phyloP scores from a whole-genome alignment of 176 grass and related monocot species.

The Cenchrus americanus region DNA sequence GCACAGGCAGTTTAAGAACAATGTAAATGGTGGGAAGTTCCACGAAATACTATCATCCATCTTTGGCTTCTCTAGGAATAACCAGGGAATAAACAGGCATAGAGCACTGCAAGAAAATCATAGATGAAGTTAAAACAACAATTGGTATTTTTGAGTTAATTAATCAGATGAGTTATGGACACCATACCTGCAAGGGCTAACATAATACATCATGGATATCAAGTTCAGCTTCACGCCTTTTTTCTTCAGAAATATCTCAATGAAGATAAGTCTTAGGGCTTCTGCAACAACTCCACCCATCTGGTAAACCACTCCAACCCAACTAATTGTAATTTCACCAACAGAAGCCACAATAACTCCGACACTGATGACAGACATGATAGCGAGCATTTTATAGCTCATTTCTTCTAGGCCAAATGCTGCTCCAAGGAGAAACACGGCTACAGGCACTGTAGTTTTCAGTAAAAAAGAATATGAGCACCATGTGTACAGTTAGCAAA shows the following conservation, averaged over 20 bases:
- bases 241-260: constrained; percentile 98
- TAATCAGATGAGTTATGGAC: constrained; percentile 5
- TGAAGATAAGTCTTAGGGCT: constrained; percentile 92
- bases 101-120: constrained; percentile 72
- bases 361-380: constrained; percentile 90
- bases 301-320: constrained; percentile 97
- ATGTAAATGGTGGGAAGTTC: constrained; percentile 84
- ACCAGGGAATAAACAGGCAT: constrained; percentile 96
- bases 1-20: constrained; percentile 94
- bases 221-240: constrained; percentile 90
- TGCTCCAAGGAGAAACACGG: constrained; percentile 91
- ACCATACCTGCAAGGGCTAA: constrained; percentile 93
- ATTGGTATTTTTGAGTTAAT: neutral
- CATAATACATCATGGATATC: constrained; percentile 99
- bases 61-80: constrained; percentile 98
- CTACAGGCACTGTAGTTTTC: constrained; percentile 87
- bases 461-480: constrained; percentile 29
- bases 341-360: constrained; percentile 96
- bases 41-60: constrained; percentile 89
- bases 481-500: constrained; percentile 8
- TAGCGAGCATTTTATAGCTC: constrained; percentile 86
- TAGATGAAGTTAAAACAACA: constrained; percentile 28
- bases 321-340: constrained; percentile 91
- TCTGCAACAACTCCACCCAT: constrained; percentile 97
- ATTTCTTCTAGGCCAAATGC: constrained; percentile 91